Evolutionary conservation across 2,329 filamentous ascomycete species (phyloP).

Genomic region (Phaeomoniella chlamydospora): DNA sequence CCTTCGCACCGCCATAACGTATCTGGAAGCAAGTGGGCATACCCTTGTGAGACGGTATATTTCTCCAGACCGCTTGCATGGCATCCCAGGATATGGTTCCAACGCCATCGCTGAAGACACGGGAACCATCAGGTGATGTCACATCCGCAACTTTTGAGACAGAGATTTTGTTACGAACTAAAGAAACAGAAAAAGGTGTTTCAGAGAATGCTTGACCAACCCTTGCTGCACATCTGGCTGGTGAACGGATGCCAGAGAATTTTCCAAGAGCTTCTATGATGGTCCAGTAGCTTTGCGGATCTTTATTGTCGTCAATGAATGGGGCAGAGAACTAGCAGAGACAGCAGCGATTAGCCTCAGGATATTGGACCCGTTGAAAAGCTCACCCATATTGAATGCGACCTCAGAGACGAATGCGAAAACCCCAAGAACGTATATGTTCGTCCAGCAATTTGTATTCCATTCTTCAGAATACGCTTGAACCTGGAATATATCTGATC

Average conservation of each 20-base stretch:
- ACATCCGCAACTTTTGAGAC: constrained; percentile 13
- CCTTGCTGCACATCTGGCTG: constrained; percentile 43
- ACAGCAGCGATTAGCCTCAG: constrained; percentile 4
- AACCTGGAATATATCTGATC: constrained; percentile 46
- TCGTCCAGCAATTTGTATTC: constrained; percentile 50
- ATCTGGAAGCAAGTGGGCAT: constrained; percentile 59
- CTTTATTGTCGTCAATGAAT: constrained; percentile 20
- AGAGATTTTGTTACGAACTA: constrained; percentile 22
- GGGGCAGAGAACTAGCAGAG: constrained; percentile 39
- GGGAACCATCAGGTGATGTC: constrained; percentile 25
- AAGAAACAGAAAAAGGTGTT: constrained; percentile 47
- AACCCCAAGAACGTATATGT: constrained; percentile 58
- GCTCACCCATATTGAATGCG: constrained; percentile 61
- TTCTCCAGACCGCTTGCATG: constrained; percentile 43
- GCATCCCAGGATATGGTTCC: constrained; percentile 55
- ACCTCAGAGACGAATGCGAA: constrained; percentile 62
- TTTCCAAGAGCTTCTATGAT: constrained; percentile 33
- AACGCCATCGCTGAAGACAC: constrained; percentile 66
- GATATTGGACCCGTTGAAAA: no score
- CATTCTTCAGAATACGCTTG: constrained; percentile 39
- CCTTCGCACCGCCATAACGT: constrained; percentile 59
- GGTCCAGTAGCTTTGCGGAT: constrained; percentile 18
- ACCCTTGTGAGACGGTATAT: constrained; percentile 30
- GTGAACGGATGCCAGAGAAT: constrained; percentile 36
- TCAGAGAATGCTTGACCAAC: constrained; percentile 60